These are phyloP conservation scores for Saccharomyces hybrid DNA, from an alignment of 1,139 yeast species.

Conservation along the genomic window DNA sequence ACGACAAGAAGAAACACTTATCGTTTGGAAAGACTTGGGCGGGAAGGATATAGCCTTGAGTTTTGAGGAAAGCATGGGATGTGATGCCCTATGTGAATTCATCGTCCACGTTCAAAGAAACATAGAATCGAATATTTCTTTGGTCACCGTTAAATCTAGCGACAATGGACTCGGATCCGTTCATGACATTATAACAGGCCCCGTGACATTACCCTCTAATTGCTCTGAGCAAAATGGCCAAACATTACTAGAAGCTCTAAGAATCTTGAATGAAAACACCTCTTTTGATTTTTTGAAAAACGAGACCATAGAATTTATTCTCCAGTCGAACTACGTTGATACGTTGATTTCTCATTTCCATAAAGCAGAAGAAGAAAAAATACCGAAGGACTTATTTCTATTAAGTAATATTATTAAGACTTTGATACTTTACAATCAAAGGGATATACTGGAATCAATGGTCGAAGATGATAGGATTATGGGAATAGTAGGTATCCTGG, in stretches of 20 bases:
- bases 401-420: conserved; percentile 70
- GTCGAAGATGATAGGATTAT: conserved; percentile 53
- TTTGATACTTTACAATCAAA: conserved; percentile 63
- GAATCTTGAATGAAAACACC: conserved; percentile 49
- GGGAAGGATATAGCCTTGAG: conserved; percentile 84
- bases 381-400: conserved; percentile 49
- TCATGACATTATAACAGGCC: conserved; percentile 73
- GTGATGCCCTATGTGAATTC: conserved; percentile 76
- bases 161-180: conserved; percentile 40
- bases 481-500: conserved; percentile 75
- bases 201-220: conserved; percentile 56
- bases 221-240: conserved; percentile 41
- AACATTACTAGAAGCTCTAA: conserved; percentile 45
- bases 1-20: conserved; percentile 87
- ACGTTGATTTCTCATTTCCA: conserved; percentile 48
- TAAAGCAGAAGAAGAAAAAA: conserved; percentile 45
- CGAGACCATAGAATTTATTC: conserved; percentile 45
- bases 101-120: conserved; percentile 60
- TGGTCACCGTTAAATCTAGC: conserved; percentile 64
- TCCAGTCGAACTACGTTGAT: conserved; percentile 45
- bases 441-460: conserved; percentile 57
- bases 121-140: conserved; percentile 59
- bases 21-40: conserved; percentile 83
- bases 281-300: conserved; percentile 50
- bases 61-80: conserved; percentile 89